Percentiles rank a stretch among this genome's conserved stretches.
These are phyloP conservation scores for Hymenoscyphus occultus DNA, from an alignment of 2,329 filamentous ascomycete species.

Conservation along the genomic window DNA sequence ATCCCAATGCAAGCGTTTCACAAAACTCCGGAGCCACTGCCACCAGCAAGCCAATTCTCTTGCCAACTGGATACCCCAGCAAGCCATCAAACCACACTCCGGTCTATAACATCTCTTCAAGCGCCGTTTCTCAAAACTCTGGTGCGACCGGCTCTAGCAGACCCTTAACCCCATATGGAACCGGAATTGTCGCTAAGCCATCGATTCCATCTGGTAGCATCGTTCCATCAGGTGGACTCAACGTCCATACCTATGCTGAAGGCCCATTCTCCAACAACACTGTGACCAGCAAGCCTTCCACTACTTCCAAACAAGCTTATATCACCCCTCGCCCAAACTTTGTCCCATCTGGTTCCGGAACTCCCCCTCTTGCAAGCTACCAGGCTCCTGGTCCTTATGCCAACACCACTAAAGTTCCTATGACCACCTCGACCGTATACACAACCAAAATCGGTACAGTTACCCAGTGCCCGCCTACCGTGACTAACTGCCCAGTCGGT, in stretches of 20 bases:
- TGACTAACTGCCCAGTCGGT: constrained; percentile 9
- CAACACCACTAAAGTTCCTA: background rate
- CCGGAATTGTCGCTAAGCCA: background rate
- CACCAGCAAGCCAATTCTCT: background rate
- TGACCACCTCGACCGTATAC: constrained; percentile 7
- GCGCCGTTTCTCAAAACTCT: background rate
- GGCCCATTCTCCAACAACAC: constrained; percentile 3
- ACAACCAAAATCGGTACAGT: background rate
- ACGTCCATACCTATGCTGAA: background rate
- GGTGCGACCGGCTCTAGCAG: background rate
- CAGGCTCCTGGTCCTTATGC: background rate
- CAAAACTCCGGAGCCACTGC: background rate
- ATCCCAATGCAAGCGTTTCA: background rate
- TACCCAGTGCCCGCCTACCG: constrained; percentile 6
- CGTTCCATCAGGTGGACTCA: background rate
- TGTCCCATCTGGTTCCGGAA: background rate
- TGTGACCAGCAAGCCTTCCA: background rate
- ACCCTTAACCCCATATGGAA: background rate
- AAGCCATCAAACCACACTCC: background rate
- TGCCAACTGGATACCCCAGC: background rate
- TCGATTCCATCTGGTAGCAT: background rate
- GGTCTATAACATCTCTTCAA: background rate
- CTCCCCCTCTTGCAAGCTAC: background rate
- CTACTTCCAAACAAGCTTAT: no score
- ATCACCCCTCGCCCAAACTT: background rate